Evolutionary conservation across 208 protist species (phyloP).

Genomic region (Trypanosoma boissoni): DNA sequence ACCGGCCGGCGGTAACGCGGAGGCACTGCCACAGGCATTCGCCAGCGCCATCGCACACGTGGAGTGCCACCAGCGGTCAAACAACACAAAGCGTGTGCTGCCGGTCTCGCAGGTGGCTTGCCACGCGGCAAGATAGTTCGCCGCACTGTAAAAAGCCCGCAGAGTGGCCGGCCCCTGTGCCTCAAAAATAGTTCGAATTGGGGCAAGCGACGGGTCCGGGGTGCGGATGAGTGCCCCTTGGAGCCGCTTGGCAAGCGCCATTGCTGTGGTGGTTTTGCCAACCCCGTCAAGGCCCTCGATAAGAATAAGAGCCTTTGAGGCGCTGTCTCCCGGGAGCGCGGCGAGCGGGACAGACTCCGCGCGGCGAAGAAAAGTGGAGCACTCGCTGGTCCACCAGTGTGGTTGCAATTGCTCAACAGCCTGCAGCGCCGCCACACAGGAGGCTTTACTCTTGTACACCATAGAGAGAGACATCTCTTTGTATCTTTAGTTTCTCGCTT

Average conservation of each 20-base stretch:
- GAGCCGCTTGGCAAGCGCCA: constrained; percentile 36
- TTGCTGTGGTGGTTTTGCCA: constrained; percentile 56
- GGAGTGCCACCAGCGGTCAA: constrained; percentile 79
- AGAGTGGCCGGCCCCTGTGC: constrained; percentile 33
- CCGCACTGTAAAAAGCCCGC: constrained; percentile 66
- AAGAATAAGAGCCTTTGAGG: constrained; percentile 41
- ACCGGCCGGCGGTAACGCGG: constrained; percentile 29
- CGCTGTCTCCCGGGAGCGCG: too few relatives aligned
- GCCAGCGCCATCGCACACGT: constrained; percentile 78
- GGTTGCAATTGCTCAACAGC: constrained; percentile 28
- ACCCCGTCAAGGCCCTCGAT: constrained; percentile 73
- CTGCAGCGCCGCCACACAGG: constrained; percentile 40
- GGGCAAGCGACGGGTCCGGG: constrained; percentile 35
- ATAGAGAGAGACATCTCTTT: constrained; percentile 16
- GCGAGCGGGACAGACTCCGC: background rate
- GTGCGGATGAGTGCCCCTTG: constrained; percentile 38
- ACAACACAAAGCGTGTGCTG: constrained; percentile 30
- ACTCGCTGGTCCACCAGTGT: constrained; percentile 55
- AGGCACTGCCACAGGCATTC: constrained; percentile 24
- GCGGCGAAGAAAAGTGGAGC: constrained; percentile 33
- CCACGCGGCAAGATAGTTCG: constrained; percentile 67
- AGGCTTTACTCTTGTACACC: constrained; percentile 40
- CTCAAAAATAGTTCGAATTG: constrained; percentile 43
- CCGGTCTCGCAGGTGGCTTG: constrained; percentile 15
- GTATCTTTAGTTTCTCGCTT: too few relatives aligned